Conservation (phyloP, 1,284 basidiomycete genomes). For the Tilletia horrida region DNA sequence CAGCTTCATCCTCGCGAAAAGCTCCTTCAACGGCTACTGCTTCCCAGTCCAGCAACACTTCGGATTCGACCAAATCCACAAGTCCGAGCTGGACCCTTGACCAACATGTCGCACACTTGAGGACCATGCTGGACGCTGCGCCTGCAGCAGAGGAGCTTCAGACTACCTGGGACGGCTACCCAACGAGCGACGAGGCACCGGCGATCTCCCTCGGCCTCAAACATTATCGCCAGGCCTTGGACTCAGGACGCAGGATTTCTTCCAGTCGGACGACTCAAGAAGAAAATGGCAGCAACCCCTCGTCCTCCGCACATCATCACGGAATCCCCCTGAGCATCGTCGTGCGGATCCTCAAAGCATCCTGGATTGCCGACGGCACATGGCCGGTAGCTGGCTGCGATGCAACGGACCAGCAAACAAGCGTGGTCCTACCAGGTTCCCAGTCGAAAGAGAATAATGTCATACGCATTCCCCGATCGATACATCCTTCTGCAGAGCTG, state of each 20-base stretch:
- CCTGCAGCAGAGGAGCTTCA: slow-evolving; percentile 14
- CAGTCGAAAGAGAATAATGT: neutral
- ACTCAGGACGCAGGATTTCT: slow-evolving; percentile 10
- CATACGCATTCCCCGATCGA: neutral
- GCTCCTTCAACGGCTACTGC: neutral
- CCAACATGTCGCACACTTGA: neutral
- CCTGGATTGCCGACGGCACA: slow-evolving; percentile 5
- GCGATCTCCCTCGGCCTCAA: neutral
- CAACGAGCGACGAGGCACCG: neutral
- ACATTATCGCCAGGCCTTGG: neutral
- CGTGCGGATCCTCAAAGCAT: slow-evolving; percentile 11
- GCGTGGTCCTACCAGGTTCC: neutral
- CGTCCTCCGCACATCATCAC: neutral
- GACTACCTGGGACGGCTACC: neutral
- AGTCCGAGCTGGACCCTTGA: slow-evolving; percentile 13
- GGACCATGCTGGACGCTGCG: neutral
- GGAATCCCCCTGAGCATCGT: neutral
- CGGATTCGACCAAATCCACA: neutral
- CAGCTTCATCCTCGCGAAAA: neutral
- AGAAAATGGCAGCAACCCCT: neutral
- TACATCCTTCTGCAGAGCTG: neutral
- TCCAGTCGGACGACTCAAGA: neutral
- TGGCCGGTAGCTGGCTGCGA: slow-evolving; percentile 7
- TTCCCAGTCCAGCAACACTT: neutral
- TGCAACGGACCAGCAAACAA: neutral